phyloP scores from a whole-genome alignment of 371 early-diverging fungal genomes.

The Parasitella parasitica region DNA sequence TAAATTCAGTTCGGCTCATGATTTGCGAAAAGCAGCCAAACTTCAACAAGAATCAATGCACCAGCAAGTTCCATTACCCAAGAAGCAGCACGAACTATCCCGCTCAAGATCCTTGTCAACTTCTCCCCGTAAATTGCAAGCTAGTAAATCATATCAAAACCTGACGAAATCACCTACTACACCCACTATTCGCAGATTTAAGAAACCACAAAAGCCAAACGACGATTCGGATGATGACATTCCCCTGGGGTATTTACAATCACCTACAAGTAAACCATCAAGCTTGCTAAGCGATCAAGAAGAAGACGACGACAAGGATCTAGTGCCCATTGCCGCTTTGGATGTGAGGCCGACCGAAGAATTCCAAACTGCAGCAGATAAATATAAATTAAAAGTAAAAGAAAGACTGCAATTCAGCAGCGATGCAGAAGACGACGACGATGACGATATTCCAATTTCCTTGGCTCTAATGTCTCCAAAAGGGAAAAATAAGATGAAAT shows the following conservation, averaged over 20 bases:
- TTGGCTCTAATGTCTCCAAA: slow-evolving; percentile 7
- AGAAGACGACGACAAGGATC: slow-evolving; percentile 33
- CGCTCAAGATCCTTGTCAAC: slow-evolving; percentile 19
- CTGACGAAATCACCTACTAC: slow-evolving; percentile 2
- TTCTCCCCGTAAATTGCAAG: not conserved
- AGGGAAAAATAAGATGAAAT: slow-evolving; percentile 4
- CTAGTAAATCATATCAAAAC: slow-evolving; percentile 5
- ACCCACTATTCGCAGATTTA: not conserved
- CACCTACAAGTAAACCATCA: slow-evolving; percentile 22
- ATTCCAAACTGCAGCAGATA: slow-evolving; percentile 31
- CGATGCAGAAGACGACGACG: slow-evolving; percentile 5
- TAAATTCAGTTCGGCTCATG: slow-evolving; percentile 23
- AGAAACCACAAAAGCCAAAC: not conserved
- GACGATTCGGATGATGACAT: slow-evolving; percentile 22
- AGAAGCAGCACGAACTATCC: not conserved
- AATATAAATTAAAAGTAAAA: slow-evolving; percentile 33
- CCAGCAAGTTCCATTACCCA: not conserved
- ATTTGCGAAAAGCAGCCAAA: slow-evolving; percentile 14
- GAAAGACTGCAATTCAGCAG: slow-evolving; percentile 24
- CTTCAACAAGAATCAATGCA: slow-evolving; percentile 23
- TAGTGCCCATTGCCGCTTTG: slow-evolving; percentile 25
- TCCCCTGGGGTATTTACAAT: slow-evolving; percentile 19
- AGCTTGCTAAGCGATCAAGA: slow-evolving; percentile 28
- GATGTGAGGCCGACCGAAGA: slow-evolving; percentile 2
- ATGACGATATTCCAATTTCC: slow-evolving; percentile 25